Conservation (phyloP, 169 alveolate genomes). For the Plasmodium cynomolgi region DNA sequence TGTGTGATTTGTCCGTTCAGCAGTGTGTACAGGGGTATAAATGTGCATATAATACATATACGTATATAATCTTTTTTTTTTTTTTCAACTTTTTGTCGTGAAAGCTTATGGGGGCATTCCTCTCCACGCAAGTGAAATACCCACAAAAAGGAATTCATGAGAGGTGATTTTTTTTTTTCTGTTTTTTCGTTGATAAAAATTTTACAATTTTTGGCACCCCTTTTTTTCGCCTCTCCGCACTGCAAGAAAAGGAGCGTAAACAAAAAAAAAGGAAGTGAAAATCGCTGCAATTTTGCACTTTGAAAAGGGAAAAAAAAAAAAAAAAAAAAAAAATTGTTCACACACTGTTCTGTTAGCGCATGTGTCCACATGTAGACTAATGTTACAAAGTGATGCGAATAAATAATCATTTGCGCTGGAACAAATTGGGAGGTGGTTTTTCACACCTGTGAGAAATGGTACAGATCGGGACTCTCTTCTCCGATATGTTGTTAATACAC, state of each 20-base stretch:
- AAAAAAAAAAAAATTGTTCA: not conserved
- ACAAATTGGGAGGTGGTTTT: not conserved
- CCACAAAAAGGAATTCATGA: not conserved
- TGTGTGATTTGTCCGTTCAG: not conserved
- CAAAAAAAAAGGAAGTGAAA: not conserved
- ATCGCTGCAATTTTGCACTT: not conserved
- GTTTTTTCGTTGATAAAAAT: not conserved
- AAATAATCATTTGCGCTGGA: not conserved
- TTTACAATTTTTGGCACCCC: not conserved
- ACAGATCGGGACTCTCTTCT: not conserved
- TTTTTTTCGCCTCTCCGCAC: not conserved
- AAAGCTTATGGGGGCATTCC: not conserved
- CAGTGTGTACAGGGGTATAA: not conserved
- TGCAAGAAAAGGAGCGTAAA: not conserved
- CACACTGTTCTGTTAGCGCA: not conserved
- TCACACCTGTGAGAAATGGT: not conserved
- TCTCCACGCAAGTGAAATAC: not conserved
- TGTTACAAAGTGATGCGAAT: not conserved
- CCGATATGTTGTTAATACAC: not conserved
- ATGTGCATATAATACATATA: not conserved
- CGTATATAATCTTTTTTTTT: not conserved
- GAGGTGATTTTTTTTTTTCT: not conserved
- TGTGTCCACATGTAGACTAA: not conserved
- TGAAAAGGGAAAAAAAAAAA: not conserved
- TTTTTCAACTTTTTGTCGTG: not conserved